phyloP scores from a whole-genome alignment of 2,329 filamentous ascomycete genomes.

The Cladophialophora carrionii region DNA sequence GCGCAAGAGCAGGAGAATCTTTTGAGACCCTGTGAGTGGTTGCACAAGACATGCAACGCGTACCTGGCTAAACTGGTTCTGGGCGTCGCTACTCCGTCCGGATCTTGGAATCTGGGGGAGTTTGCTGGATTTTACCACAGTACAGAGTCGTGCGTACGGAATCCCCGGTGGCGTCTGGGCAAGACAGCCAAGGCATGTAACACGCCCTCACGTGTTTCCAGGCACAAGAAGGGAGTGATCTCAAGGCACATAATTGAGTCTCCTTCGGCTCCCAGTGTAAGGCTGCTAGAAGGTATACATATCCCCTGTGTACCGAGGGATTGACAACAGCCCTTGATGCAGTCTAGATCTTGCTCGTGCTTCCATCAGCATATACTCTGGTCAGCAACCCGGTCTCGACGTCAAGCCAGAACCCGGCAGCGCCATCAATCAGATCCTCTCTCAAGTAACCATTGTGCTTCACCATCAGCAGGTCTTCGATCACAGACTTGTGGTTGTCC shows the following conservation, averaged over 20 bases:
- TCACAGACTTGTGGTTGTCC: conserved; percentile 10
- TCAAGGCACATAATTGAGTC: too few relatives aligned
- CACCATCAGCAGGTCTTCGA: conserved; percentile 14
- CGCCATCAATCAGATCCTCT: conserved; percentile 19
- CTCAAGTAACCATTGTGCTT: conserved; percentile 17
- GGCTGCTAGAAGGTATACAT: background rate
- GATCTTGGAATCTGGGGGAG: background rate
- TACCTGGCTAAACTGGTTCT: conserved; percentile 1
- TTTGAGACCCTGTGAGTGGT: background rate
- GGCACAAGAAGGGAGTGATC: background rate
- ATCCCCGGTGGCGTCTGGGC: background rate
- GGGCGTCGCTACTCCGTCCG: background rate
- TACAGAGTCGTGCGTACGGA: background rate
- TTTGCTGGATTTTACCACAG: background rate
- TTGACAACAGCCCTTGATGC: background rate
- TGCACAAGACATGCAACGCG: background rate
- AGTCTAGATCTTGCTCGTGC: background rate
- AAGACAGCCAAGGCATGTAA: background rate
- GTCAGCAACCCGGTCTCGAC: conserved; percentile 21
- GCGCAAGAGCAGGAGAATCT: background rate
- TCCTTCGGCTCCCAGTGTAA: background rate
- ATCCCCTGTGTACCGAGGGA: background rate
- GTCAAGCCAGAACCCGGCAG: conserved; percentile 22
- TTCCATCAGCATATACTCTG: conserved; percentile 12
- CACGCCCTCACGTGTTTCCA: background rate